These are phyloP conservation scores for Aspergillus incahuasiensis DNA, from an alignment of 495 filamentous ascomycete genomes.

Conservation along the genomic window DNA sequence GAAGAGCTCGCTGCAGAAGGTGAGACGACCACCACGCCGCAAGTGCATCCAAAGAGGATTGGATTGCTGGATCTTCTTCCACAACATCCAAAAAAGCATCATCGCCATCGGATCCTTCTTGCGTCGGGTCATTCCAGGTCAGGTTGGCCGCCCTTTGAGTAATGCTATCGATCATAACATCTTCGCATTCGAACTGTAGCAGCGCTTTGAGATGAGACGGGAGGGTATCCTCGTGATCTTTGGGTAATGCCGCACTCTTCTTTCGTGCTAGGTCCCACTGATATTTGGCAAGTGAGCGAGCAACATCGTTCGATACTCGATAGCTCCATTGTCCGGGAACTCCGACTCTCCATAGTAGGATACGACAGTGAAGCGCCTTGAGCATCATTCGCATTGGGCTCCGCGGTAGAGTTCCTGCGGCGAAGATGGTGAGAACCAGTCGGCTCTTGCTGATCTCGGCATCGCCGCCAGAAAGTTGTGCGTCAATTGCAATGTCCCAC, in stretches of 20 bases:
- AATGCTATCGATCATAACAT: conserved; percentile 70
- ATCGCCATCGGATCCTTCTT: conserved; percentile 53
- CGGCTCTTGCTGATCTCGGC: conserved; percentile 83
- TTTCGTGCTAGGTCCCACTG: conserved; percentile 78
- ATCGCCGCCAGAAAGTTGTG: conserved; percentile 92
- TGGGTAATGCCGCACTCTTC: conserved; percentile 55
- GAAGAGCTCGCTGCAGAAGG: conserved; percentile 65
- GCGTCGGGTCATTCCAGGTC: conserved; percentile 77
- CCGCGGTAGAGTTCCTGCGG: conserved; percentile 79
- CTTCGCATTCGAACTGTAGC: conserved; percentile 69
- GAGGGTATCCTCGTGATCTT: conserved; percentile 58
- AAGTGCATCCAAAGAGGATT: conserved; percentile 82
- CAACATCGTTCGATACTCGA: conserved; percentile 57
- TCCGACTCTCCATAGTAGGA: conserved; percentile 76
- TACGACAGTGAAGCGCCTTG: conserved; percentile 84
- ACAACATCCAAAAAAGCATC: conserved; percentile 77
- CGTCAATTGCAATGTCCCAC: conserved; percentile 92
- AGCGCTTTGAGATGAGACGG: conserved; percentile 71
- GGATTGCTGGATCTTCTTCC: conserved; percentile 80
- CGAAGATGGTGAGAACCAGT: conserved; percentile 80
- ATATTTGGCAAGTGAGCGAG: conserved; percentile 61
- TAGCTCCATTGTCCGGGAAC: conserved; percentile 57
- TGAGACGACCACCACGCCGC: conserved; percentile 87
- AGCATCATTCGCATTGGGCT: conserved; percentile 86
- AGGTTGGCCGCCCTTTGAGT: conserved; percentile 87